Evolutionary conservation across 495 filamentous ascomycete genomes (phyloP), one percentile per base, ranked within the genome.

Genomic region (Xylaria flabelliformis): DNA sequence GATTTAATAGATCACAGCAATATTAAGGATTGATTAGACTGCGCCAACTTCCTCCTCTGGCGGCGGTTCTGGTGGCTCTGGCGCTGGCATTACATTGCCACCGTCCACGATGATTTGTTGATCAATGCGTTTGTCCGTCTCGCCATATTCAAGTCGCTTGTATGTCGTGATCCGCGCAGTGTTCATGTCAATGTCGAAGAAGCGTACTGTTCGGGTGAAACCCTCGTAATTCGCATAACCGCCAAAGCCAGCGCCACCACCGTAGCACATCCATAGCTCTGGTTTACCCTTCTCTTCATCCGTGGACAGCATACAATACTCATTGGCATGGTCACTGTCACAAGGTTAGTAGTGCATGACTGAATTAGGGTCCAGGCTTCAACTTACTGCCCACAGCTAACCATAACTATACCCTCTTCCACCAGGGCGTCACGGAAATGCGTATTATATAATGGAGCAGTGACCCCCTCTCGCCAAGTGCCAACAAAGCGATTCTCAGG

Each of bases 191-290:
- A 98, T 91, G 73, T 98, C 96, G 76, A 93, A 99, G 74, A 98
- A 86, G 46, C 96, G 87, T 42, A 97, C 87, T 68, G 93, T 89
- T 34, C 96, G 91, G 73, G 94, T 89, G 79, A 92, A 98, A 13
- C 90, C 92, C 34, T 88, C 89, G 72, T 96, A 98, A 10, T 94
- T 94, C 41, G 92, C 97, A 79, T 99, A 99, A 1, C 96, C 96
- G 51, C 97, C 96, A 77, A 98, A 94, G 0, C 96, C 96, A 44
- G 86, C 84, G 19, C 90, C 96, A 56, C 97, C 96, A 5, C 89
- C 96, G 82, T 98, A 97, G 82, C 96, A 99, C 94, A 99, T 97
- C 96, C 96, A 99, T n/a, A 98, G 84, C 19, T 90, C 90, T 1
- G 90, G 90, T 67, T 90, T 90, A 71, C 80, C 85, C 77, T 73